These are phyloP conservation scores for Pythium biforme DNA, from an alignment of 352 stramenopile genomes.

Conservation along the genomic window DNA sequence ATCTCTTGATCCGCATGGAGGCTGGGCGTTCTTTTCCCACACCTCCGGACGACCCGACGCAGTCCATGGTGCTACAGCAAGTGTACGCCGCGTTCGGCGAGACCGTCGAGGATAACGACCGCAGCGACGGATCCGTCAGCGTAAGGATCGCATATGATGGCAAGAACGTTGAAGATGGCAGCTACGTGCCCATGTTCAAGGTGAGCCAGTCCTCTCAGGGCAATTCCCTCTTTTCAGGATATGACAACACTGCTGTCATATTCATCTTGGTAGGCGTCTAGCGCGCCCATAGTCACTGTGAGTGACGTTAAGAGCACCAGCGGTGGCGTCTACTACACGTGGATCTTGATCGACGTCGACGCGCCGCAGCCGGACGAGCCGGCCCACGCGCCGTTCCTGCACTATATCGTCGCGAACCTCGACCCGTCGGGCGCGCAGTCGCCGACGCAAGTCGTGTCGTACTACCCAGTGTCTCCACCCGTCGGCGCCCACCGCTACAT, in stretches of 20 bases:
- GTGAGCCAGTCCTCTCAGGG: neutral
- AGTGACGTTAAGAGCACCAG: slow-evolving; percentile 5
- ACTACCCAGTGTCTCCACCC: slow-evolving; percentile 57
- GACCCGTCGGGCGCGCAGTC: neutral
- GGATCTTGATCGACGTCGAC: slow-evolving; percentile 69
- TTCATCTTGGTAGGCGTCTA: slow-evolving; percentile 24
- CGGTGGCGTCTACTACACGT: slow-evolving; percentile 48
- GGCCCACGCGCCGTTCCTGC: slow-evolving; percentile 63
- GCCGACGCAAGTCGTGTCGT: slow-evolving; percentile 40
- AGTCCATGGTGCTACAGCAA: slow-evolving; percentile 14
- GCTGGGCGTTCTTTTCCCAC: neutral
- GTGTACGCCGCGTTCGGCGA: slow-evolving; percentile 12
- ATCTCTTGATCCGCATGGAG: slow-evolving; percentile 4
- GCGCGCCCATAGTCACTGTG: slow-evolving; percentile 34
- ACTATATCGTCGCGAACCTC: slow-evolving; percentile 54
- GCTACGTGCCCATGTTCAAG: slow-evolving; percentile 26
- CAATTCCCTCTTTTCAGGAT: neutral
- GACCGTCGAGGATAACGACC: slow-evolving; percentile 1
- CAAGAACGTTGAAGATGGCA: slow-evolving; percentile 5
- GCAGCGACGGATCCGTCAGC: slow-evolving; percentile 5
- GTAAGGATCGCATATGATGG: slow-evolving; percentile 13
- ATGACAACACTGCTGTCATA: no score
- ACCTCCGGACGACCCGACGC: slow-evolving; percentile 1
- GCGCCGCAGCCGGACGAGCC: slow-evolving; percentile 50
- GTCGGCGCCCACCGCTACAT: slow-evolving; percentile 58